phyloP scores from a whole-genome alignment of 192 early-diverging fungal species.

The Rhizoclosmatium globosum region DNA sequence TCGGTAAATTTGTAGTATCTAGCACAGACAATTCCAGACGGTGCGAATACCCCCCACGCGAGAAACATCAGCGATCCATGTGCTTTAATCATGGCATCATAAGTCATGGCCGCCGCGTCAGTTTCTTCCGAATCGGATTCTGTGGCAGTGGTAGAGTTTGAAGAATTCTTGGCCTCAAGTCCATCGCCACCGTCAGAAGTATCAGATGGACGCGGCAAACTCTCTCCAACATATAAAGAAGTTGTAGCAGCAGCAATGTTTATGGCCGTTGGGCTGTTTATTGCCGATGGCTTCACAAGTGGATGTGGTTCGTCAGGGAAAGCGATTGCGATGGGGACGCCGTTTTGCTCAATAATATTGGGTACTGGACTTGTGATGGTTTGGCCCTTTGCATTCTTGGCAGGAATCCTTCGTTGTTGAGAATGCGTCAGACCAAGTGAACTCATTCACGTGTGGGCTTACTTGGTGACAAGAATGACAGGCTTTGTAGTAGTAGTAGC shows the following conservation, averaged over 20 bases:
- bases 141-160: not conserved
- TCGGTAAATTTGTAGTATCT: conserved; percentile 35
- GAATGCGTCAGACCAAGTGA: too few species aligned
- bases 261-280: too few species aligned
- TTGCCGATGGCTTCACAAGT: too few species aligned
- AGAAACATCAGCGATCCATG: conserved; percentile 44
- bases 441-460: too few species aligned
- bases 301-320: not conserved
- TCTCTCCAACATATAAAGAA: too few species aligned
- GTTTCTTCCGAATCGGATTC: not conserved
- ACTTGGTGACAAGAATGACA: too few species aligned
- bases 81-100: conserved; percentile 20
- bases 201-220: too few species aligned
- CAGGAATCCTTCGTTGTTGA: not conserved
- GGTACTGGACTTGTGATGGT: not conserved
- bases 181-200: too few species aligned
- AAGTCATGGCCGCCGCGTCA: not conserved
- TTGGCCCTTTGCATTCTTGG: not conserved
- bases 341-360: not conserved
- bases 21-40: conserved; percentile 21
- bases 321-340: not conserved
- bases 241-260: too few species aligned
- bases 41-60: conserved; percentile 42
- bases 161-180: too few species aligned
- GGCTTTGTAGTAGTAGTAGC: too few species aligned